Evolutionary conservation across 2,329 filamentous ascomycete species (phyloP), one percentile per base, ranked within the genome.

Genomic region (Cladorrhinum sp.): DNA sequence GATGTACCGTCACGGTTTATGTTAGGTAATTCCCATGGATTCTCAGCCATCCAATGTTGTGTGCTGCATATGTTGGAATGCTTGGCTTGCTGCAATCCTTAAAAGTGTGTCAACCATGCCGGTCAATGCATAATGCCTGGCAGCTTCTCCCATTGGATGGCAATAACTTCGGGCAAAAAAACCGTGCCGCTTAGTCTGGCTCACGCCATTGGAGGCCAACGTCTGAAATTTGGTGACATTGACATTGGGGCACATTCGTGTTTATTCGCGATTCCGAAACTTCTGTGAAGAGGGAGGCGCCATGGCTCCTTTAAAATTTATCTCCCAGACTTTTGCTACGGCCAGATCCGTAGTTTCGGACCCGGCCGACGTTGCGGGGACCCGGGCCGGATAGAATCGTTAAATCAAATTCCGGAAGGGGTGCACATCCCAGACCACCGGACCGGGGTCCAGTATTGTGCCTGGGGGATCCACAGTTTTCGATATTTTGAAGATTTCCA

Each of bases 281-380:
- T 16, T 36, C 33, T 16, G 14, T 36, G 33, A 9, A 36, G 26
- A 36, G 33, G 12, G 33, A 10, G 26, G 7, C 12, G 33, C 3
- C 33, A 36, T 36, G 33, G 33, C 33, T 16, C 33, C 33, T 36
- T 36, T 36, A 16, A 36, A 16, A 36, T 36, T 36, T 36, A 3
- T 36, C 8, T 36, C 3, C 3, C 18, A 8, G 2, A 20, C 14
- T 20, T 21, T 24, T 20, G 18, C 18, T 24, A 8, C 49, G 24
- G 49, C 24, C 49, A 28, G 14, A 28, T 51, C 49, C 49, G 56
- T 39, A 20, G 23, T 39, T 4, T 51, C 53, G 59, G 59, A 57
- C n/a, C 21, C 49, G 52, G 56, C 62, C 59, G 59, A 57, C 50
- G 48, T 16, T 56, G 36, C 52, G 46, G 55, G 42, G 55, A 16